phyloP scores from a whole-genome alignment of 371 early-diverging fungal species.

The Rhizopus delemar region DNA sequence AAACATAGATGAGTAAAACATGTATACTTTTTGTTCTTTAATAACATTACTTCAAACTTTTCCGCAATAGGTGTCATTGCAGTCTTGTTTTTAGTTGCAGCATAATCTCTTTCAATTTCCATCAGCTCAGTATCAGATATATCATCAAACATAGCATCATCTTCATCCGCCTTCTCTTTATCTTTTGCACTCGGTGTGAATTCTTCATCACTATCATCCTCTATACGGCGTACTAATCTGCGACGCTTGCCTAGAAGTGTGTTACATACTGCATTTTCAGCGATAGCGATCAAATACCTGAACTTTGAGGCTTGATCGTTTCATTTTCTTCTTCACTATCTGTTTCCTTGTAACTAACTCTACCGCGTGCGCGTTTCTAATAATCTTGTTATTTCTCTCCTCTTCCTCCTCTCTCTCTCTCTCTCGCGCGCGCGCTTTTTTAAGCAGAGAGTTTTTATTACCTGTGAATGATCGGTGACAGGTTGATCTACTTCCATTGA shows the following conservation, averaged over 20 bases:
- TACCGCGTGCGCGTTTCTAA: conserved; percentile 6
- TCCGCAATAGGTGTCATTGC: conserved; percentile 21
- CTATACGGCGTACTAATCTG: conserved; percentile 9
- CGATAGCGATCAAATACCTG: neutral
- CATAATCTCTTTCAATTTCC: conserved; percentile 10
- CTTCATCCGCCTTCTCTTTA: neutral
- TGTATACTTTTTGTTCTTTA: neutral
- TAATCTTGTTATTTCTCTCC: neutral
- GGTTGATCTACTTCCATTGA: neutral
- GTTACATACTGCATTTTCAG: neutral
- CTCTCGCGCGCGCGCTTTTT: neutral
- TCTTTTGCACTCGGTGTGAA: neutral
- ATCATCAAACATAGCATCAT: conserved; percentile 14
- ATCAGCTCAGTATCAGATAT: conserved; percentile 4
- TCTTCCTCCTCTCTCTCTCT: no score
- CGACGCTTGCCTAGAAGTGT: conserved; percentile 7
- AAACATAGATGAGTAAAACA: neutral
- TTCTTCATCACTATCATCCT: conserved; percentile 24
- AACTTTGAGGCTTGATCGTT: neutral
- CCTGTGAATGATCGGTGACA: neutral
- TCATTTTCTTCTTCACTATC: conserved; percentile 3
- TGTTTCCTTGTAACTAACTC: conserved; percentile 10
- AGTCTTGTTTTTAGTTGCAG: neutral
- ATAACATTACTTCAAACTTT: conserved; percentile 5
- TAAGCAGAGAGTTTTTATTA: neutral